These are phyloP conservation scores for Tricladium varicosporioides DNA, from an alignment of 2,329 filamentous ascomycete genomes.

Conservation along the genomic window DNA sequence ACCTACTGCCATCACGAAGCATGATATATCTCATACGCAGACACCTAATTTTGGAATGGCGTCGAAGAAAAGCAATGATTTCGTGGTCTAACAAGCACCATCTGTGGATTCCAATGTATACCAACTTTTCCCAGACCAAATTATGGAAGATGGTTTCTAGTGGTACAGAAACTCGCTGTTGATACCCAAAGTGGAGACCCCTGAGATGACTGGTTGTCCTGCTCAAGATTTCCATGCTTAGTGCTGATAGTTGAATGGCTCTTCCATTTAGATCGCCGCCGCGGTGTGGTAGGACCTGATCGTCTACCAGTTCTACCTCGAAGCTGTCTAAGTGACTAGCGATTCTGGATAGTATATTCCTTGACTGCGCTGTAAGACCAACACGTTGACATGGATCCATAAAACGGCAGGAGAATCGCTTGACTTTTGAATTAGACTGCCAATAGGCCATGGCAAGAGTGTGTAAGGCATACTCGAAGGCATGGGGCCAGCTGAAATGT, in stretches of 20 bases:
- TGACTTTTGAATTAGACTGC: conserved; percentile 47
- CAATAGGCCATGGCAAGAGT: conserved; percentile 57
- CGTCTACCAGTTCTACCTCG: conserved; percentile 57
- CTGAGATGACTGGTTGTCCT: conserved; percentile 57
- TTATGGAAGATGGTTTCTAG: conserved; percentile 63
- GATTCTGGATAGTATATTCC: conserved; percentile 47
- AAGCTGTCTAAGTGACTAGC: conserved; percentile 58
- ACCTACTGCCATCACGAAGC: conserved; percentile 56
- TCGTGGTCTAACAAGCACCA: conserved; percentile 61
- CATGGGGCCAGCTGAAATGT: conserved; percentile 55
- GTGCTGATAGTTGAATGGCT: conserved; percentile 54
- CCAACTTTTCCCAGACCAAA: conserved; percentile 57
- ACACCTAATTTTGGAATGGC: conserved; percentile 57
- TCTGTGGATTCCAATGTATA: conserved; percentile 62
- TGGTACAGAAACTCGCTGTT: conserved; percentile 52
- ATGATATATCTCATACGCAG: conserved; percentile 60
- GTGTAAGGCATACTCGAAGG: conserved; percentile 59
- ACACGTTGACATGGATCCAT: conserved; percentile 59
- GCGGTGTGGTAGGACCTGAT: conserved; percentile 17
- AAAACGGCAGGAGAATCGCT: conserved; percentile 47
- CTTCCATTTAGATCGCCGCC: conserved; percentile 49
- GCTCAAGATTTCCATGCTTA: conserved; percentile 57
- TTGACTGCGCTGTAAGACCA: conserved; percentile 46
- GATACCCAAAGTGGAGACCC: conserved; percentile 64
- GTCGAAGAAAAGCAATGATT: conserved; percentile 54